phyloP scores from a whole-genome alignment of 331 rosid species.

The Stylosanthes scabra region DNA sequence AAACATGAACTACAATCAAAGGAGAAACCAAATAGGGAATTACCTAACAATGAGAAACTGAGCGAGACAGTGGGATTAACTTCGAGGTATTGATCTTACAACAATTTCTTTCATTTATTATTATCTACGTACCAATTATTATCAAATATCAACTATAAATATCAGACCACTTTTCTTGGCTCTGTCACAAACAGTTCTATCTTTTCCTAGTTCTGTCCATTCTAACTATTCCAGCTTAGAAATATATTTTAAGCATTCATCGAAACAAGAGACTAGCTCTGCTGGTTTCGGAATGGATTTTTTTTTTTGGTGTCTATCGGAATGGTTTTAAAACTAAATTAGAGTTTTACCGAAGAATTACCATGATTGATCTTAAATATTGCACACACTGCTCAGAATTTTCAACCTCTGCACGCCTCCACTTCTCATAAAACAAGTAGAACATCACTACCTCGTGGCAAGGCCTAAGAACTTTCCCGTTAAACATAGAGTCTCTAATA shows the following conservation, averaged over 20 bases:
- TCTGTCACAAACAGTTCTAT: neutral
- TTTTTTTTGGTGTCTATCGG: neutral
- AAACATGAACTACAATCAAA: too few species aligned
- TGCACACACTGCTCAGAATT: slow-evolving; percentile 55
- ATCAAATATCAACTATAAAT: too few species aligned
- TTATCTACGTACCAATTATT: too few species aligned
- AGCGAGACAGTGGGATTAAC: neutral
- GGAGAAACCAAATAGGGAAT: neutral
- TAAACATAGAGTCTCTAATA: slow-evolving; percentile 44
- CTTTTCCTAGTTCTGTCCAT: neutral
- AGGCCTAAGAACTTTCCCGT: slow-evolving; percentile 41
- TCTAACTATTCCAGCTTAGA: slow-evolving; percentile 5
- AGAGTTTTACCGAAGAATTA: slow-evolving; percentile 41
- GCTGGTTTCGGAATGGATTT: neutral
- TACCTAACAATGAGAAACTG: neutral
- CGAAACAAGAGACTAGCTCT: slow-evolving; percentile 34
- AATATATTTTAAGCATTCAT: slow-evolving; percentile 10
- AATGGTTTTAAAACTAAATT: slow-evolving; percentile 18
- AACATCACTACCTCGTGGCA: slow-evolving; percentile 67
- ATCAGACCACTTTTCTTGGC: too few species aligned
- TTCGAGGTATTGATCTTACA: slow-evolving; percentile 15
- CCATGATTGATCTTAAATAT: slow-evolving; percentile 57
- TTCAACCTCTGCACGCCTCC: slow-evolving; percentile 72
- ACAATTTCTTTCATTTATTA: neutral
- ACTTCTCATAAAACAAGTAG: slow-evolving; percentile 72